A percentile compares a stretch with the other conserved stretches of the same genome.
Evolutionary conservation across 2,329 filamentous ascomycete genomes (phyloP).

Genomic region (Emmonsiellopsis sp.): DNA sequence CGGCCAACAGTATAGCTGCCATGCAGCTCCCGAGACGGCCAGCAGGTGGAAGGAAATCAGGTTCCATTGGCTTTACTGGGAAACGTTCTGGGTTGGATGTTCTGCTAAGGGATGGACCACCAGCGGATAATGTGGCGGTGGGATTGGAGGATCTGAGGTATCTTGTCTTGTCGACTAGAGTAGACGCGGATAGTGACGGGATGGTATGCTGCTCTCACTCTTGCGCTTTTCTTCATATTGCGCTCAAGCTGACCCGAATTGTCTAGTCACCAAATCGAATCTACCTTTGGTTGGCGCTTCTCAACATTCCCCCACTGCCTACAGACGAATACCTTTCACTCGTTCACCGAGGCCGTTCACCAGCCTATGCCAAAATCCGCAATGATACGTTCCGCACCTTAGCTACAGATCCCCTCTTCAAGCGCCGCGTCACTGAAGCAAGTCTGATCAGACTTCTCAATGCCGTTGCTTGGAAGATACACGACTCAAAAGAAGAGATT

Average conservation of each 20-base stretch:
- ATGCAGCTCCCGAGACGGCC: slow-evolving; percentile 13
- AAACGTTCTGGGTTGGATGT: slow-evolving; percentile 55
- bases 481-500: slow-evolving; percentile 55
- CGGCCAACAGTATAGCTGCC: slow-evolving; percentile 27
- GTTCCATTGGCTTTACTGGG: slow-evolving; percentile 30
- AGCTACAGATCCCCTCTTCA: slow-evolving; percentile 94
- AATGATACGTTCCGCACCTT: slow-evolving; percentile 97
- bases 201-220: slow-evolving; percentile 32
- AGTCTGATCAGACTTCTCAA: slow-evolving; percentile 90
- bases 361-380: slow-evolving; percentile 92
- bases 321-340: slow-evolving; percentile 85
- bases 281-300: slow-evolving; percentile 90
- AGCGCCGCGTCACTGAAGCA: slow-evolving; percentile 87
- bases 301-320: slow-evolving; percentile 73
- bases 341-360: slow-evolving; percentile 85
- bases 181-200: slow-evolving; percentile 43
- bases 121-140: slow-evolving; percentile 50
- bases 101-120: slow-evolving; percentile 71
- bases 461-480: slow-evolving; percentile 85
- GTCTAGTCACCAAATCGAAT: slow-evolving; percentile 78
- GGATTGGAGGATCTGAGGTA: slow-evolving; percentile 39
- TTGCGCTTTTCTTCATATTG: slow-evolving; percentile 2
- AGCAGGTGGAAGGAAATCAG: slow-evolving; percentile 33
- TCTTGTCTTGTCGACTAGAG: slow-evolving; percentile 39
- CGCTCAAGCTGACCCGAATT: slow-evolving; percentile 4